Conservation (phyloP, 1,284 basidiomycete species). For the Ceratobasidium sp. region DNA sequence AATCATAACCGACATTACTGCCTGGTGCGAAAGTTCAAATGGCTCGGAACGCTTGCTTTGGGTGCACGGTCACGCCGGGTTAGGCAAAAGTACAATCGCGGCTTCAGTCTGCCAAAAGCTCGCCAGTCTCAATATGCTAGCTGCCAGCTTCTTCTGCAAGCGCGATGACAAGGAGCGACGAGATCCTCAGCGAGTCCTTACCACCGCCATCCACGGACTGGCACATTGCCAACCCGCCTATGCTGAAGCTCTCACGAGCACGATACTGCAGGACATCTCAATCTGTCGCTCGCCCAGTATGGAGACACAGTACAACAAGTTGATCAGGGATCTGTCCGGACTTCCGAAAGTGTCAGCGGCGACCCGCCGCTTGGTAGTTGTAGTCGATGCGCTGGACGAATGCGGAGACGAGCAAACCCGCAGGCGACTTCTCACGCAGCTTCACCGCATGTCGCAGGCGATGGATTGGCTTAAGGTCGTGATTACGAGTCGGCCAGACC, state of each 20-base stretch:
- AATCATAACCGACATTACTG: not conserved
- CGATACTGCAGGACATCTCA: not conserved
- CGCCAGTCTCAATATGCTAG: not conserved
- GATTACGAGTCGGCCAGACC: conserved; percentile 21
- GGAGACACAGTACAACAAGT: not conserved
- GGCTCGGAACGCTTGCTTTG: not conserved
- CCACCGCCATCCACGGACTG: not conserved
- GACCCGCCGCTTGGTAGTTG: not conserved
- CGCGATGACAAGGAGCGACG: not conserved
- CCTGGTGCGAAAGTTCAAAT: not conserved
- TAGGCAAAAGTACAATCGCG: conserved; percentile 2
- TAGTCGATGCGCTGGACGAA: conserved; percentile 3
- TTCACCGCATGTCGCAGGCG: not conserved
- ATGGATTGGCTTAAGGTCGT: conserved; percentile 3
- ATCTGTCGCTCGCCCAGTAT: not conserved
- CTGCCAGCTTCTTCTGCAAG: conserved; percentile 7
- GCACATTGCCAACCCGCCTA: not conserved
- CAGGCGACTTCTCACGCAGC: not conserved
- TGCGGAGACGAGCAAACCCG: not conserved
- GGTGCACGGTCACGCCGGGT: conserved; percentile 3
- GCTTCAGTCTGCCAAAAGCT: not conserved
- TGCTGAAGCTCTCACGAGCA: not conserved
- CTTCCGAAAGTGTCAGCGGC: not conserved
- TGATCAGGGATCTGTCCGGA: not conserved
- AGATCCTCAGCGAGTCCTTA: not conserved